Evolutionary conservation across 169 alveolate genomes (phyloP).

Genomic region (Eimeria necatrix): DNA sequence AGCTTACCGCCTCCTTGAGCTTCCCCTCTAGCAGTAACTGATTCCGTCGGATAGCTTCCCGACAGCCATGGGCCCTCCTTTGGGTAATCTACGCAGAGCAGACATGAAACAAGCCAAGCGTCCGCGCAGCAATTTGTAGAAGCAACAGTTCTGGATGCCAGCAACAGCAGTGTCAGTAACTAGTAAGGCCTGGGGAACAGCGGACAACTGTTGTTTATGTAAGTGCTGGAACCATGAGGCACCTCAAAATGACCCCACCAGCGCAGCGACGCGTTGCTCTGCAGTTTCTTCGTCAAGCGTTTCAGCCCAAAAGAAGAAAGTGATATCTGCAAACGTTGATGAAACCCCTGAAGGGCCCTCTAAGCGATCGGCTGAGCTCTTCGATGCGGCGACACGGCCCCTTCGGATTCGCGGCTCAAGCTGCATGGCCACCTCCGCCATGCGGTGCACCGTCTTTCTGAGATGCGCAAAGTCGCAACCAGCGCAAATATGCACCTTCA

Average conservation of each 20-base stretch:
- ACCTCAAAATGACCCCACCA: not conserved
- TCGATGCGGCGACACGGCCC: slow-evolving; percentile 54
- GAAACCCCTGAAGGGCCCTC: slow-evolving; percentile 6
- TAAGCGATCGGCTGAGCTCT: slow-evolving; percentile 10
- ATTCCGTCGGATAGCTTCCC: slow-evolving; percentile 76
- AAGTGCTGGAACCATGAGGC: not conserved
- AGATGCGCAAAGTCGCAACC: not conserved
- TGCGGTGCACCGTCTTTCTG: slow-evolving; percentile 80
- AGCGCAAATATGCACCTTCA: too few relatives aligned
- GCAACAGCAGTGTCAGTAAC: not conserved
- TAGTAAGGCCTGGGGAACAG: not conserved
- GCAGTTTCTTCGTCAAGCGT: slow-evolving; percentile 42
- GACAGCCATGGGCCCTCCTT: slow-evolving; percentile 77
- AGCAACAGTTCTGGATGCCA: not conserved
- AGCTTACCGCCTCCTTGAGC: slow-evolving; percentile 65
- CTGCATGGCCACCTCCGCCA: slow-evolving; percentile 79
- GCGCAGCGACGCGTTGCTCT: slow-evolving; percentile 66
- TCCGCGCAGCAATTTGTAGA: not conserved
- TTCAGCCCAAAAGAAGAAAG: slow-evolving; percentile 72
- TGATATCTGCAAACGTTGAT: slow-evolving; percentile 20
- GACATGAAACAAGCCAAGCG: not conserved
- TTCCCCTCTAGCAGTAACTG: slow-evolving; percentile 67
- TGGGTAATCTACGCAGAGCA: slow-evolving; percentile 54
- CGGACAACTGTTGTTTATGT: not conserved
- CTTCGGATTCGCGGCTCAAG: slow-evolving; percentile 60